A percentile compares a stretch with the other conserved stretches of the same genome.
Conservation (phyloP, 1,284 basidiomycete species). For the Boletellus deceptivus region DNA sequence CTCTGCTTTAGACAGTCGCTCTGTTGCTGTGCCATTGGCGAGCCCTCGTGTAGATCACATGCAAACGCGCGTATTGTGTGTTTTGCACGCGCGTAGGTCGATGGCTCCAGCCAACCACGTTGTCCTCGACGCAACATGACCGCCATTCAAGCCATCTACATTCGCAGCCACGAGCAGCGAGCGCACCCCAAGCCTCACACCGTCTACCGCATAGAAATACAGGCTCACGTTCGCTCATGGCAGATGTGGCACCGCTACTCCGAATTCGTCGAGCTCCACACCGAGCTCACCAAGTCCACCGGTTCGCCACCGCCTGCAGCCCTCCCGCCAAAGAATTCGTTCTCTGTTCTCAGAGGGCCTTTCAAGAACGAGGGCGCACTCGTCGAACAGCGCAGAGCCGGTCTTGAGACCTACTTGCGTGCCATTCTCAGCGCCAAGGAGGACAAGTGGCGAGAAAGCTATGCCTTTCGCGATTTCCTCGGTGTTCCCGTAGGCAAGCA, state of each 20-base stretch:
- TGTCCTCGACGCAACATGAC: slow-evolving; percentile 45
- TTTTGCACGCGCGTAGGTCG: neutral
- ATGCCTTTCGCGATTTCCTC: slow-evolving; percentile 85
- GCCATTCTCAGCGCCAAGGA: slow-evolving; percentile 82
- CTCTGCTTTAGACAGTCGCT: neutral
- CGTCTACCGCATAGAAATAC: slow-evolving; percentile 79
- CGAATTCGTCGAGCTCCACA: slow-evolving; percentile 86
- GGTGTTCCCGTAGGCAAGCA: slow-evolving; percentile 71
- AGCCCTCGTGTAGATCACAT: slow-evolving; percentile 19
- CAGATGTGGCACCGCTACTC: slow-evolving; percentile 92
- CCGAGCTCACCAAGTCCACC: slow-evolving; percentile 71
- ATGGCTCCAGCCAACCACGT: slow-evolving; percentile 2
- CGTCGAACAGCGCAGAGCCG: slow-evolving; percentile 70
- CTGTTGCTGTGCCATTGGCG: neutral
- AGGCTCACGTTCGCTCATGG: slow-evolving; percentile 86
- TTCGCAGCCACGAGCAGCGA: slow-evolving; percentile 68
- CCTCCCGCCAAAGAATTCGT: slow-evolving; percentile 80
- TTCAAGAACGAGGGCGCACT: slow-evolving; percentile 42
- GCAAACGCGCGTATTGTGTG: slow-evolving; percentile 2
- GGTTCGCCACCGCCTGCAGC: slow-evolving; percentile 69
- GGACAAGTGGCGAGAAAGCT: slow-evolving; percentile 75
- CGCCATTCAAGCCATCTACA: slow-evolving; percentile 70
- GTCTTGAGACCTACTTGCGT: slow-evolving; percentile 84
- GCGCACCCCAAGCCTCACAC: slow-evolving; percentile 67
- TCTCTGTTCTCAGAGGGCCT: slow-evolving; percentile 53